Percentiles rank a stretch among this genome's conserved stretches.
Conservation (phyloP, 2,329 filamentous ascomycete genomes). For the Trichoderma sp. region DNA sequence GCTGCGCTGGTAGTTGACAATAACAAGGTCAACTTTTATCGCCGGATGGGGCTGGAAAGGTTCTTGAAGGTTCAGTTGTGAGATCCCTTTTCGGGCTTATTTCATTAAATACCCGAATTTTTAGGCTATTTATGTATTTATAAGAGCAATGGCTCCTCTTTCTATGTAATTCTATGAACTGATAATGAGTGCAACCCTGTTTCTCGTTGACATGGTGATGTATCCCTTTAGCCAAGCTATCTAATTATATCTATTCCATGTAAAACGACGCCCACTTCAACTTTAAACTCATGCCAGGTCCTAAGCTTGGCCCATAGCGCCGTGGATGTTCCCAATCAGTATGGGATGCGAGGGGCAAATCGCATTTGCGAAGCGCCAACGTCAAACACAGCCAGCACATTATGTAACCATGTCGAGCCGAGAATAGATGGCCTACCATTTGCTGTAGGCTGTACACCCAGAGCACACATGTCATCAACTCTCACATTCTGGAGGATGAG, state of each 20-base stretch:
- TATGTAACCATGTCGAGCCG: background rate
- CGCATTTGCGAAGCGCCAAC: background rate
- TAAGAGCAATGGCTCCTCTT: background rate
- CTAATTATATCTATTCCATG: background rate
- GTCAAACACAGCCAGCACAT: background rate
- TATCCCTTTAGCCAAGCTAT: background rate
- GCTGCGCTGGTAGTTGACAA: background rate
- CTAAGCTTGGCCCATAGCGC: rapidly evolving
- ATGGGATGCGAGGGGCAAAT: background rate
- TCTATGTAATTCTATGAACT: background rate
- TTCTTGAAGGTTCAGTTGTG: background rate
- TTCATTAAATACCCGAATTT: background rate
- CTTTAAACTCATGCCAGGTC: background rate
- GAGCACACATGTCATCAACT: background rate
- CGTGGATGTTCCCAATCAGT: background rate
- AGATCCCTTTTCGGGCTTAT: background rate
- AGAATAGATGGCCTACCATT: rapidly evolving
- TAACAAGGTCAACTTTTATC: constrained; percentile 11
- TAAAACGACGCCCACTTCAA: background rate
- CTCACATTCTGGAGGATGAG: background rate
- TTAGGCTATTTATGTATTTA: background rate
- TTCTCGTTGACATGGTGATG: too few species aligned
- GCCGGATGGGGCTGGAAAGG: background rate
- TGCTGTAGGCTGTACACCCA: background rate
- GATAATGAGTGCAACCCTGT: background rate